Base-by-base conservation (phyloP, 2,329 filamentous ascomycete genomes). In the Fusarium globosum region DNA sequence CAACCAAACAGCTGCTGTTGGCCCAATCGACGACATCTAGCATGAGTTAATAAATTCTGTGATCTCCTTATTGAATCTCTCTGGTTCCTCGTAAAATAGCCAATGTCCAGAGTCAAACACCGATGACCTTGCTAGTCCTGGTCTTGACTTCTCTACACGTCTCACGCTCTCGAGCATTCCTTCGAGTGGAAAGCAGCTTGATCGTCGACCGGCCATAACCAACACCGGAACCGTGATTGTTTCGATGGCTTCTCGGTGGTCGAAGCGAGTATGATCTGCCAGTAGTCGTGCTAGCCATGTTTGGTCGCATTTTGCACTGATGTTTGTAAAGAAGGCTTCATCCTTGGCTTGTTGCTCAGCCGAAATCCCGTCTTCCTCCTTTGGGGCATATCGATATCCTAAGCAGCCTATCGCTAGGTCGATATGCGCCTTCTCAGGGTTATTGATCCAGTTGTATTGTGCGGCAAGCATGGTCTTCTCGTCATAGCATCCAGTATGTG, bases 51-150 rank as follows among this genome's bases (percentile, higher is more conserved):
- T 59, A 64, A 78, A 78, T 21, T 78, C 72, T 15, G 53, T 36
- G 36, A 78, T 69, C 55, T 78, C 77, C 42, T 51, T 61, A 43
- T 78, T 78, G 59, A 78, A 78, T 51, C 67, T 70, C 51, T 74
- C 74, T 9, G 77, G 69, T 39, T 78, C 77, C 53, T 78, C 77
- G 28, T 78, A 78, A 48, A 78, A 78, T 8, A 78, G 45, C 77
- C 77, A 78, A 53, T 78, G 77, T 16, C 77, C 77, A 26, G 75
- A 76, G 14, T 77, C 72, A 42, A 77, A 78, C 14, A 78, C 58
- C 9, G 72, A 77, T 33, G 67, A 69, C 43, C 48, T 74, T 35
- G 72, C 74, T 28, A 78, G 61, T 14, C 73, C 76, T 18, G 72
- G 69, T 20, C 39, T 64, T 21, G 55, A 66, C 48, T 65, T 73